Percentiles rank a stretch among this genome's conserved stretches.
Conservation (phyloP, 805 yeast species). For the Hanseniaspora lachancei region DNA sequence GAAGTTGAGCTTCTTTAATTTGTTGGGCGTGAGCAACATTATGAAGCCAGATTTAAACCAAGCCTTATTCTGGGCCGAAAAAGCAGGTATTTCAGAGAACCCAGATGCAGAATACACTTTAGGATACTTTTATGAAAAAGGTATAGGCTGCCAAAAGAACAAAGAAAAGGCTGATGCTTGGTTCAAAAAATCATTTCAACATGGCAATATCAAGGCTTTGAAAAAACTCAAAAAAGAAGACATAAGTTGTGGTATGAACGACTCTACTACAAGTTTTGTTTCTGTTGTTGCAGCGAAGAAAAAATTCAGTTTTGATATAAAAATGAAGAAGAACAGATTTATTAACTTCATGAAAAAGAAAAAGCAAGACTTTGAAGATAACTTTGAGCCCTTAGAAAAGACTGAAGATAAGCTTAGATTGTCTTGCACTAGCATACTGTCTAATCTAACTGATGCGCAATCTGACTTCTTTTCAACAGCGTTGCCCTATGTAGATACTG, state of each 20-base stretch:
- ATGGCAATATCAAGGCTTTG: slow-evolving; percentile 40
- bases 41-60: slow-evolving; percentile 66
- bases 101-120: slow-evolving; percentile 77
- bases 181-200: slow-evolving; percentile 62
- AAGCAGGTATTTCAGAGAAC: slow-evolving; percentile 64
- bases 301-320: background rate
- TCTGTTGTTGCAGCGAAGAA: background rate
- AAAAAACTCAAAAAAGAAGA: background rate
- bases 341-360: background rate
- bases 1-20: slow-evolving; percentile 92
- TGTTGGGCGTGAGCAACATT: slow-evolving; percentile 79
- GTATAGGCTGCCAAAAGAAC: slow-evolving; percentile 67
- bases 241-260: background rate
- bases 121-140: slow-evolving; percentile 73
- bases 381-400: background rate
- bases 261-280: background rate
- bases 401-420: background rate
- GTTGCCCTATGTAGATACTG: background rate
- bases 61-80: slow-evolving; percentile 87
- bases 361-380: background rate
- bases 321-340: background rate
- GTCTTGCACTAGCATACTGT: background rate
- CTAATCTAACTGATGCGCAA: background rate
- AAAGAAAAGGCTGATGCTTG: slow-evolving; percentile 49
- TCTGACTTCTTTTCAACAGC: background rate